phyloP scores from a whole-genome alignment of 805 yeast genomes.

The Ogataea paraovalis region DNA sequence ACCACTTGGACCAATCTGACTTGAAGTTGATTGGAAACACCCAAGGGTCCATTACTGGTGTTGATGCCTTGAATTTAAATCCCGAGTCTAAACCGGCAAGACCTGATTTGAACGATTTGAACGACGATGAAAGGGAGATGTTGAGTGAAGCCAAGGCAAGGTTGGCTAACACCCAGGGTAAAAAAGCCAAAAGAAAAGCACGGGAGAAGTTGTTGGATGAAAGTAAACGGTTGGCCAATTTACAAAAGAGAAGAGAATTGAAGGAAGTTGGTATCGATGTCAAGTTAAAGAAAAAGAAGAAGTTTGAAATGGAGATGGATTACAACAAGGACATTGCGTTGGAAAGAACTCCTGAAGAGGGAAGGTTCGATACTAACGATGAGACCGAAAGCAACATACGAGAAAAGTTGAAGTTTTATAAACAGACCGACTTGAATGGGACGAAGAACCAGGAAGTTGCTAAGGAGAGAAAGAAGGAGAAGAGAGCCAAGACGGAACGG shows the following conservation, averaged over 20 bases:
- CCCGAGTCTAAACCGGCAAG: slow-evolving; percentile 78
- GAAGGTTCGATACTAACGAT: slow-evolving; percentile 62
- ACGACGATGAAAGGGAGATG: slow-evolving; percentile 90
- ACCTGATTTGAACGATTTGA: slow-evolving; percentile 76
- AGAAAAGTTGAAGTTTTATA: slow-evolving; percentile 40
- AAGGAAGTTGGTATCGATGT: slow-evolving; percentile 72
- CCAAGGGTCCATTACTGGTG: slow-evolving; percentile 14
- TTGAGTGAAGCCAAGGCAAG: slow-evolving; percentile 92
- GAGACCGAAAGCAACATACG: slow-evolving; percentile 45
- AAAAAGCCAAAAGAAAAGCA: slow-evolving; percentile 86
- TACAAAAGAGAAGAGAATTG: slow-evolving; percentile 77
- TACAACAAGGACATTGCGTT: slow-evolving; percentile 81
- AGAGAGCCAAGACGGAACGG: slow-evolving; percentile 13
- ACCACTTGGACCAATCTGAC: slow-evolving; percentile 32
- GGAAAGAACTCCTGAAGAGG: slow-evolving; percentile 64
- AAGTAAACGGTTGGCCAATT: slow-evolving; percentile 64
- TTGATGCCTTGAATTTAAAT: slow-evolving; percentile 60
- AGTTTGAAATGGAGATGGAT: slow-evolving; percentile 62
- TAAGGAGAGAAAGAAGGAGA: slow-evolving; percentile 18
- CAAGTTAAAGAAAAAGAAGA: slow-evolving; percentile 46
- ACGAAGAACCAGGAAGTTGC: slow-evolving; percentile 35
- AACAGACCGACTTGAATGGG: slow-evolving; percentile 41
- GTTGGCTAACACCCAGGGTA: slow-evolving; percentile 87
- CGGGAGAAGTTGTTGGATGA: slow-evolving; percentile 82
- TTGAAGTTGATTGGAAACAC: slow-evolving; percentile 22